Base-by-base conservation (phyloP, 805 yeast species). In the Pichia nakasei region DNA sequence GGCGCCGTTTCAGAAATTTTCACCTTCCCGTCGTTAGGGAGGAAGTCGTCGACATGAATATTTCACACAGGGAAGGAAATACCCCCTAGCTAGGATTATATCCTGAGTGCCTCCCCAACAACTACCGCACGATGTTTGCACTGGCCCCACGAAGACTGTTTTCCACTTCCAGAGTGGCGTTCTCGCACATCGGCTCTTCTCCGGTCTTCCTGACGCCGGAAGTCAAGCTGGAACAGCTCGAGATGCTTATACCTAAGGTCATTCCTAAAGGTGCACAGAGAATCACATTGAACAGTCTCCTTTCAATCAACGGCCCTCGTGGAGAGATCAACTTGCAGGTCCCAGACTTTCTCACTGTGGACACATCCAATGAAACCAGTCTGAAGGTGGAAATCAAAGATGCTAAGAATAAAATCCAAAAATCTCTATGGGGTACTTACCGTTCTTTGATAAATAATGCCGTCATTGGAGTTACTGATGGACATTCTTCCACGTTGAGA, bases 341-440 rank as follows among this genome's bases (percentile, higher is more conserved):
- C 12, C 95, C 97, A 1, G 80, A 78, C 45, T 89, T 89, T 55
- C 71, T 88, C 37, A 58, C 66, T 4, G 46, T 84, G 4, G 67
- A 67, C 34, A 66, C 67, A 39, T 35, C 55, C 13, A 46, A 42
- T 19, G 41, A 38, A 22, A 9, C 38, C 13, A 38, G 9, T 42
- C 46, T 32, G 17, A 48, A 45, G n/a, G 41, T 50, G 17, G 29
- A 42, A 5, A 79, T 91, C 4, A 46, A 66, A 1, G 85, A 89
- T n/a, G 65, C 67, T 34, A 73, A 81, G 53, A 69, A 74, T 53
- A 80, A 76, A 57, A 68, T 76, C 43, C 98, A 93, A 67, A 77
- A 82, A 51, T 69, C 94, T 18, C 78, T 93, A 76, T 93, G 97
- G 97, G 99, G 98, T 17, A 93, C 97, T 7, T 73, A 82, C 42